Percentiles rank a stretch among this genome's conserved stretches.
Conservation (phyloP, 2,329 filamentous ascomycete genomes). For the Ophiostoma montium region DNA sequence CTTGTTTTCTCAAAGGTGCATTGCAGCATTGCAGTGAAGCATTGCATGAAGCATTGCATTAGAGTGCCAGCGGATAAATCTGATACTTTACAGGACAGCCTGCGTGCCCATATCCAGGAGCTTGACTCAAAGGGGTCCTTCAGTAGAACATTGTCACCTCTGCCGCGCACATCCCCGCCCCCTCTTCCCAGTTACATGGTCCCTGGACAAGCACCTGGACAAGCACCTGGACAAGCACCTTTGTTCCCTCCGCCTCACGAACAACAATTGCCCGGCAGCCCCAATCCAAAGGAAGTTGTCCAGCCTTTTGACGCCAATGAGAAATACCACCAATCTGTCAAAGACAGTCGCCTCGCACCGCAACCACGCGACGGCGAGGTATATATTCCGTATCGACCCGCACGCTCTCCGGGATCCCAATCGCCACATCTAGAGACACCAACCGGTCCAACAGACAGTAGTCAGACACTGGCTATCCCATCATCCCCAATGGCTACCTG, state of each 20-base stretch:
- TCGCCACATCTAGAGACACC: background rate
- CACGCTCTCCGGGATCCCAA: constrained; percentile 1
- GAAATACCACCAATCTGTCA: constrained; percentile 27
- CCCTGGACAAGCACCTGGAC: constrained; percentile 21
- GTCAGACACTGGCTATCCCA: constrained; percentile 1
- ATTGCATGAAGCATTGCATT: too few species aligned
- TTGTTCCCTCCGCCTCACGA: constrained; percentile 10
- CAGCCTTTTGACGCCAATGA: constrained; percentile 24
- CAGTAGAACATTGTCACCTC: constrained; percentile 26
- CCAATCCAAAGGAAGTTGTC: constrained; percentile 23
- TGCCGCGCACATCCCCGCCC: constrained; percentile 15
- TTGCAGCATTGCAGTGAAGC: too few species aligned
- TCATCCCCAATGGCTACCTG: background rate
- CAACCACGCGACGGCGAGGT: background rate
- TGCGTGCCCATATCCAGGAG: constrained; percentile 47
- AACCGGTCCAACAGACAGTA: background rate
- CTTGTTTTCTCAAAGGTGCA: background rate
- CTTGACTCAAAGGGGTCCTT: constrained; percentile 35
- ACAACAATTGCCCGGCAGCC: constrained; percentile 11
- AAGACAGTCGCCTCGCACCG: constrained; percentile 11
- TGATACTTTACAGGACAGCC: constrained; percentile 33
- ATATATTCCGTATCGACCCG: constrained; percentile 10
- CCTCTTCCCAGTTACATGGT: constrained; percentile 29
- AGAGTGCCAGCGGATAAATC: too few species aligned
- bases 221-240: constrained; percentile 21